A percentile compares a stretch with the other conserved stretches of the same genome.
Conservation (phyloP, 257 asterid species). For the Cordia subcordata region DNA sequence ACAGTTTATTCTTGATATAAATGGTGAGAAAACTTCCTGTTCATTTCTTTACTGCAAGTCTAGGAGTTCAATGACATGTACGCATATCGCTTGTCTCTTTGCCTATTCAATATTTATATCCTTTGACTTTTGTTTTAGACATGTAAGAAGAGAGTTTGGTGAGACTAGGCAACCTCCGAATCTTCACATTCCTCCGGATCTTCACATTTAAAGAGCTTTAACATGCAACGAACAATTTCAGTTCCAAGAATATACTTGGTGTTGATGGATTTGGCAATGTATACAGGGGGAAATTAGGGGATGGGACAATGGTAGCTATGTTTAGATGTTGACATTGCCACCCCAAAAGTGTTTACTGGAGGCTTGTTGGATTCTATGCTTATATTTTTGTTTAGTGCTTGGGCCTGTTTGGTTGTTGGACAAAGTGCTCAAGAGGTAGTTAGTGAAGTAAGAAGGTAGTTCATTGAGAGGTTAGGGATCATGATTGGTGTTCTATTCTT, state of each 20-base stretch:
- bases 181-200: too few species aligned
- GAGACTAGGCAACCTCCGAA: constrained; percentile 68
- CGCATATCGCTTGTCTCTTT: background rate
- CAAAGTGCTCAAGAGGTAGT: constrained; percentile 98
- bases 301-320: constrained; percentile 68
- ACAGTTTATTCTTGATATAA: constrained; percentile 52
- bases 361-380: constrained; percentile 97
- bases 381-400: constrained; percentile 89
- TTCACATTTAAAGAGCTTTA: constrained; percentile 87
- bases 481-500: constrained; percentile 55
- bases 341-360: constrained; percentile 96
- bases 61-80: background rate
- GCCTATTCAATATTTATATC: background rate
- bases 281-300: constrained; percentile 62
- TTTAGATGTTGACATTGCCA: constrained; percentile 98
- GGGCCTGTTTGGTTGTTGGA: constrained; percentile 99
- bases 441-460: too few species aligned
- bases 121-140: constrained; percentile 34
- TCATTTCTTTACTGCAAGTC: background rate
- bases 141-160: constrained; percentile 67
- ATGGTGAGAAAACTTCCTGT: constrained; percentile 32
- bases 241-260: constrained; percentile 87
- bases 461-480: constrained; percentile 98
- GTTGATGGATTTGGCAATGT: constrained; percentile 94
- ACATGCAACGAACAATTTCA: constrained; percentile 70